phyloP scores from a whole-genome alignment of 2,329 filamentous ascomycete genomes.

The Metarhizium robertsii region DNA sequence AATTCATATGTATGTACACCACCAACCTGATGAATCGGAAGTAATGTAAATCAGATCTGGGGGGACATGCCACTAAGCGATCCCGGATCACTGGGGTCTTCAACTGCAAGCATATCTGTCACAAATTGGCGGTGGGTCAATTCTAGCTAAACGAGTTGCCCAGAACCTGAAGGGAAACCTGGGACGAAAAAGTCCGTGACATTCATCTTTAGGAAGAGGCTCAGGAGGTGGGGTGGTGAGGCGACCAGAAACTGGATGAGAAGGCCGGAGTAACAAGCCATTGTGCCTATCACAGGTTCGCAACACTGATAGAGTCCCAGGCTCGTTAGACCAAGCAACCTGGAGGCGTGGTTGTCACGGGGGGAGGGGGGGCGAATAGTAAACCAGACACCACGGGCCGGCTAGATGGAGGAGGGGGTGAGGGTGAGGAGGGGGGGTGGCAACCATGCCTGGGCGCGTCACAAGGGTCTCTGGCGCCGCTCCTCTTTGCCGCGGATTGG shows the following conservation, averaged over 20 bases:
- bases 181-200: constrained; percentile 9
- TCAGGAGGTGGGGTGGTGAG: constrained; percentile 4
- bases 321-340: background rate
- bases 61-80: constrained; percentile 8
- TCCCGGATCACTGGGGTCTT: constrained; percentile 2
- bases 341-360: background rate
- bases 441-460: background rate
- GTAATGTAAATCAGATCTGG: constrained; percentile 13
- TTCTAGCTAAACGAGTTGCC: constrained; percentile 4
- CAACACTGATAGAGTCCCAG: background rate
- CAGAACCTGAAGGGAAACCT: background rate
- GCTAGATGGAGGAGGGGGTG: background rate
- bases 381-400: background rate
- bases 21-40: constrained; percentile 1
- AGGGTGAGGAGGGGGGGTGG: background rate
- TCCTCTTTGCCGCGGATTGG: background rate
- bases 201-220: constrained; percentile 3
- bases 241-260: background rate
- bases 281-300: background rate
- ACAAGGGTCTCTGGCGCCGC: background rate
- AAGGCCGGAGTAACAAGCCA: background rate
- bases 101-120: constrained; percentile 8
- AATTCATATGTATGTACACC: background rate
- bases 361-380: background rate
- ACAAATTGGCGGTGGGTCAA: constrained; percentile 13